A percentile compares a stretch with the other conserved stretches of the same genome.
Evolutionary conservation across 352 stramenopile species (phyloP).

Genomic region (Albugo laibachii): DNA sequence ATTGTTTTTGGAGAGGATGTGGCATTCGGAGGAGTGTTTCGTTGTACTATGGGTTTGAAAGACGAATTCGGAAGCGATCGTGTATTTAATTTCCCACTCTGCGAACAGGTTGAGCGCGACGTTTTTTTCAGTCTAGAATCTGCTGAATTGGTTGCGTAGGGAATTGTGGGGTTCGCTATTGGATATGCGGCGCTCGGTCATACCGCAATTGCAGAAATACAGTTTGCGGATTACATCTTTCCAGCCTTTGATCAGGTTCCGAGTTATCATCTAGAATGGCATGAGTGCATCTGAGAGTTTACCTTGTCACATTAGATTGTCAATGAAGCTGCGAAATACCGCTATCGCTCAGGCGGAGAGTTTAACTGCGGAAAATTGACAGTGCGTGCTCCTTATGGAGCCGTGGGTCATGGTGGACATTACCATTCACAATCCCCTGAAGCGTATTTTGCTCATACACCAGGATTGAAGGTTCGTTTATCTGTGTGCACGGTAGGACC

Average conservation of each 20-base stretch:
- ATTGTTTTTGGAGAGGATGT: constrained; percentile 97
- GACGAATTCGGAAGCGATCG: constrained; percentile 87
- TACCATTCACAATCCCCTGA: constrained; percentile 94
- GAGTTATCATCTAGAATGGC: constrained; percentile 1
- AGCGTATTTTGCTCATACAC: constrained; percentile 94
- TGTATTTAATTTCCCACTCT: constrained; percentile 94
- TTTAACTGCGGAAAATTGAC: constrained; percentile 96
- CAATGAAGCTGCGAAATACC: constrained; percentile 96
- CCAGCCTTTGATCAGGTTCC: constrained; percentile 81
- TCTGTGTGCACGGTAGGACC: too few species aligned
- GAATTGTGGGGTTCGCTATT: constrained; percentile 90
- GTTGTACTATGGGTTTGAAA: constrained; percentile 86
- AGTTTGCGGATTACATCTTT: constrained; percentile 97
- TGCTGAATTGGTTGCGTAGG: too few species aligned
- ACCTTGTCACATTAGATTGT: constrained; percentile 70
- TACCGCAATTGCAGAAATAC: constrained; percentile 96
- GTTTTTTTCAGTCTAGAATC: too few species aligned
- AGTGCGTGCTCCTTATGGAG: constrained; percentile 88
- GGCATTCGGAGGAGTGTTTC: constrained; percentile 96
- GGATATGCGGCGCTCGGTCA: constrained; percentile 91
- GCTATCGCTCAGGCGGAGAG: constrained; percentile 93
- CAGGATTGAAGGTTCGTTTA: constrained; percentile 77
- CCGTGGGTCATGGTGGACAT: constrained; percentile 84
- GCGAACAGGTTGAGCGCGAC: constrained; percentile 66
- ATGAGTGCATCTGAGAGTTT: constrained; percentile 1